phyloP scores from a whole-genome alignment of 2,329 filamentous ascomycete genomes.

The Curvularia eragrostidis region DNA sequence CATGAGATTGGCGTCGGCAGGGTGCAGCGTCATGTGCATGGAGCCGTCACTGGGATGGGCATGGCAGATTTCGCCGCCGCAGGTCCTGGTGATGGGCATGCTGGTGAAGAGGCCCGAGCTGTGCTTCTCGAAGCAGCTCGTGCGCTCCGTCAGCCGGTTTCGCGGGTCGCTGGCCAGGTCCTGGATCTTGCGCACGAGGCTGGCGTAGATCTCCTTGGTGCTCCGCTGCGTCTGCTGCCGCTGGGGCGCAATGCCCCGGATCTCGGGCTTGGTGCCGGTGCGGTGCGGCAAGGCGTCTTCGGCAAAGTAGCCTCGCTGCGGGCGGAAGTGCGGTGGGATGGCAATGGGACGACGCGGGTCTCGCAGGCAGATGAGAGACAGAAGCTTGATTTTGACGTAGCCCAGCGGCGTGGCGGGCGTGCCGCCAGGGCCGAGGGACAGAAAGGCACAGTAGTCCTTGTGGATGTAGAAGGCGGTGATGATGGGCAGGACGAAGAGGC shows the following conservation, averaged over 20 bases:
- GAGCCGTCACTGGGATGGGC: constrained; percentile 78
- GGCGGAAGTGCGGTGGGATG: constrained; percentile 59
- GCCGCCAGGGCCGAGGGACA: constrained; percentile 79
- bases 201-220: constrained; percentile 55
- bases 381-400: constrained; percentile 75
- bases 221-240: constrained; percentile 75
- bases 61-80: constrained; percentile 82
- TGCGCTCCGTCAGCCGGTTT: constrained; percentile 58
- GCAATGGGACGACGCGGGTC: constrained; percentile 70
- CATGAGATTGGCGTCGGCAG: constrained; percentile 74
- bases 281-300: constrained; percentile 64
- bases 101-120: constrained; percentile 76
- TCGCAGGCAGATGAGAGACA: constrained; percentile 73
- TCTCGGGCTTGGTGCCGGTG: constrained; percentile 67
- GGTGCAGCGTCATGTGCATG: constrained; percentile 81
- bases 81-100: constrained; percentile 71
- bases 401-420: constrained; percentile 76
- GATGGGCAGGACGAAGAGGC: constrained; percentile 37
- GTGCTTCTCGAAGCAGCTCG: constrained; percentile 82
- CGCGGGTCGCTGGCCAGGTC: constrained; percentile 31
- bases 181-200: constrained; percentile 28
- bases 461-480: constrained; percentile 56
- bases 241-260: constrained; percentile 81
- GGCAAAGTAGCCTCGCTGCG: constrained; percentile 65
- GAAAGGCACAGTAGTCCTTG: constrained; percentile 77